Evolutionary conservation across 2,329 filamentous ascomycete genomes (phyloP), one percentile per base, ranked within the genome.

Genomic region (Sclerotinia sclerotiorum): DNA sequence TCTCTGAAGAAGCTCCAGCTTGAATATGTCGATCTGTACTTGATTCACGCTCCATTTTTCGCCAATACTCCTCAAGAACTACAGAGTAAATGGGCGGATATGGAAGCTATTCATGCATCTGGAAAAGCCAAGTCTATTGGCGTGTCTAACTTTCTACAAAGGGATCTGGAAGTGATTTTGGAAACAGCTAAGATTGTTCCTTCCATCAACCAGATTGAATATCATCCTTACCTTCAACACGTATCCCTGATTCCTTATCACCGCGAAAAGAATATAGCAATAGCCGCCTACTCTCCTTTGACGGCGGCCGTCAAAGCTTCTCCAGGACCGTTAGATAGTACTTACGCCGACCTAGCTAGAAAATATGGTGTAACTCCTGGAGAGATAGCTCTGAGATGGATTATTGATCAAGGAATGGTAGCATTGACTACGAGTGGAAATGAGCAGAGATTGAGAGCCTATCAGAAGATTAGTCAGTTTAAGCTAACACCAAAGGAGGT

Each of bases 151-250:
- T 94, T 90, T 76, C 75, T 85, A 44, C 80, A 83, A 73, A 76
- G 80, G 55, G 81, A 90, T 72, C 78, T 90, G 27, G 84, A 89
- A 76, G 75, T 80, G 3, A 76, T 89, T 54, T 80, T 89, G 2
- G 77, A 84, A 76, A 86, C 87, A 6, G 88, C 88, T 63, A 85
- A 84, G 73, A 77, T 90, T 70, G 77, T 81, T 3, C 92, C 92
- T 0, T 88, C 86, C 8, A 85, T 91, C 70, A 94, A 94, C 81
- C 91, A 95, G 82, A 90, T 94, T 76, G 91, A 94, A 81, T 88
- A 86, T 75, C 90, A 95, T 79, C 90, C 91, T 0, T 92, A 92
- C 77, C 82, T 91, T 64, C 89, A 90, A 79, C 89, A 90, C 76
- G 82, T 82, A 7, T 81, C 83, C 35, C 80, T 91, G 17, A 67